A percentile compares a stretch with the other conserved stretches of the same genome.
These are phyloP conservation scores for Wickerhamomyces subpelliculosus DNA, from an alignment of 805 yeast genomes.

Conservation along the genomic window DNA sequence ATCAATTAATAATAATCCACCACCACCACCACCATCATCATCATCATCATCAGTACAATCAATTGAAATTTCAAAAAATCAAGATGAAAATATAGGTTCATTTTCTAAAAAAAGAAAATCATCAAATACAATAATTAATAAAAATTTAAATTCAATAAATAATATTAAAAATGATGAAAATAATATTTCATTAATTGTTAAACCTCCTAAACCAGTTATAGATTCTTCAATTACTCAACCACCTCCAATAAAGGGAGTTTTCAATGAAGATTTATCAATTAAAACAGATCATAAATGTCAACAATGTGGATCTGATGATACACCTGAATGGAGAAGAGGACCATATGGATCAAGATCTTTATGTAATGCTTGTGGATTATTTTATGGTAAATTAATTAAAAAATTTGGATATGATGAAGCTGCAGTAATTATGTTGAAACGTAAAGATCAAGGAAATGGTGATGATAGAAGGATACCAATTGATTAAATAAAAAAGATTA, in stretches of 20 bases:
- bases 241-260: slow-evolving; percentile 3
- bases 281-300: slow-evolving; percentile 30
- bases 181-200: slow-evolving; percentile 12
- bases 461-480: slow-evolving; percentile 22
- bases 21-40: background rate
- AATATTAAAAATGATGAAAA: background rate
- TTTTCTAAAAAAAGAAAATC: too few relatives aligned
- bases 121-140: too few relatives aligned
- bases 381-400: slow-evolving; percentile 53
- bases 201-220: slow-evolving; percentile 13
- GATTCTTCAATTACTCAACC: background rate
- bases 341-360: slow-evolving; percentile 77
- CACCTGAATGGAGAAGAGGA: slow-evolving; percentile 94
- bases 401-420: slow-evolving; percentile 34
- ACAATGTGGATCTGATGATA: slow-evolving; percentile 68
- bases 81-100: background rate
- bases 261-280: slow-evolving; percentile 13
- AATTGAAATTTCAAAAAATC: too few relatives aligned
- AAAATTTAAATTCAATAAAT: too few relatives aligned
- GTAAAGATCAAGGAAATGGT: slow-evolving; percentile 19
- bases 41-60: background rate
- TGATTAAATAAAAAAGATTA: slow-evolving; percentile 2
- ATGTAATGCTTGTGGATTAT: slow-evolving; percentile 91
- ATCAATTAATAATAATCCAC: background rate
- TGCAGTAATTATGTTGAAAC: slow-evolving; percentile 14